Base-by-base conservation (phyloP, 768 basidiomycete species). In the Kwoniella sp. region DNA sequence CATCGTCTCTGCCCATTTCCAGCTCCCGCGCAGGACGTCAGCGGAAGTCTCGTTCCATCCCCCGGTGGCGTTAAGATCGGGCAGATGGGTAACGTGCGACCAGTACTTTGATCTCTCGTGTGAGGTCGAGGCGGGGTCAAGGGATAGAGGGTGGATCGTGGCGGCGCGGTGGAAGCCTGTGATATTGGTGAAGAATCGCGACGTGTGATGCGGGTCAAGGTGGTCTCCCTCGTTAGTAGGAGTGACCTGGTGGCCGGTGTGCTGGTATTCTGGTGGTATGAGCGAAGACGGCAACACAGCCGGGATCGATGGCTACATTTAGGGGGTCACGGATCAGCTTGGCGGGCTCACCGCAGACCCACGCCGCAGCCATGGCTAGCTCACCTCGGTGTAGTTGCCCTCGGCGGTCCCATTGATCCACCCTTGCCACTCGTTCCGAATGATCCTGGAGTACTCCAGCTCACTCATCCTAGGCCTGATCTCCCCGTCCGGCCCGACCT, bases 161-260 rank as follows among this genome's bases (percentile, higher is more conserved):
- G 65, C 70, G 9, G 66, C 50, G 7, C 70, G 60, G 46, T 70
- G 70, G 55, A 71, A 74, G 1, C 72, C 72, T 1, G 72, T 71
- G 36, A 74, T 69, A 46, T 71, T 74, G 26, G 39, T 56, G 43
- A 44, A 71, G 36, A 53, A 55, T 12, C 23, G n/a, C n/a, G n/a
- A n/a, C n/a, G n/a, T n/a, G n/a, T n/a, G n/a, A n/a, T n/a, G n/a
- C n/a, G n/a, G n/a, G n/a, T n/a, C n/a, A n/a, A n/a, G n/a, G n/a
- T n/a, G n/a, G n/a, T n/a, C n/a, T n/a, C n/a, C n/a, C n/a, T n/a
- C 32, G 40, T 34, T 38, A 7, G 37, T 38, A 20, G 37, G 37
- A 3, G 37, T 38, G 14, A n/a, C 22, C n/a, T 36, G 38, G 14
- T 53, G 33, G 29, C 25, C 27, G 27, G 48, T 31, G 25, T 28